Percentiles rank a stretch among this genome's conserved stretches.
These are phyloP conservation scores for Aspergillus tubingensis DNA, from an alignment of 2,329 filamentous ascomycete genomes.

Conservation along the genomic window DNA sequence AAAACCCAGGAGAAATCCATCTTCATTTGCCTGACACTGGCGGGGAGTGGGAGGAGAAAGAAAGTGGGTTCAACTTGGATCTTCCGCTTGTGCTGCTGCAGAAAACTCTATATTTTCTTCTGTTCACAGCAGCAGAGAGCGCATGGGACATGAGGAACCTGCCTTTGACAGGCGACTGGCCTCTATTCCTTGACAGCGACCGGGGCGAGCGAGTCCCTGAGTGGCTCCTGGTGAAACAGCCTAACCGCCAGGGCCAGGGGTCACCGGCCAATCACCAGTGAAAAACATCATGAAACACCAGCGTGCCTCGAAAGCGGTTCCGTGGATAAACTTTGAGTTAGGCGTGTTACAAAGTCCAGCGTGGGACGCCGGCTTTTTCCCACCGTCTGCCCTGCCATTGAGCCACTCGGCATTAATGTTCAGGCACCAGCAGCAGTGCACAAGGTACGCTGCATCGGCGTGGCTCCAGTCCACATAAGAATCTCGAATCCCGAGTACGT, in stretches of 20 bases:
- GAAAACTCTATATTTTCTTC: not conserved
- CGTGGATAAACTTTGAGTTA: not conserved
- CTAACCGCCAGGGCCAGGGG: not conserved
- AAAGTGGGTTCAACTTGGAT: slow-evolving; percentile 10
- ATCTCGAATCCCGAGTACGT: not conserved
- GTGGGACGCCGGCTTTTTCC: not conserved
- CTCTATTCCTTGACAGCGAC: not conserved
- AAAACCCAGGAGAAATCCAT: not conserved
- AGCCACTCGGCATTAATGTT: not conserved
- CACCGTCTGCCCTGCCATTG: not conserved
- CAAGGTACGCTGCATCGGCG: not conserved
- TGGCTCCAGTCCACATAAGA: too few relatives aligned
- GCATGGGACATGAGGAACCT: not conserved
- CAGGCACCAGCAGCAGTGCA: not conserved
- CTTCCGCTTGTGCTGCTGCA: slow-evolving; percentile 4
- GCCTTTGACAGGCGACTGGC: slow-evolving; percentile 4
- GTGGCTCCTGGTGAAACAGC: slow-evolving; percentile 1
- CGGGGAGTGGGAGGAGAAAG: not conserved
- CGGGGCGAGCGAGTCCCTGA: not conserved
- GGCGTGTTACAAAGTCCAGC: not conserved
- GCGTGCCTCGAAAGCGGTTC: not conserved
- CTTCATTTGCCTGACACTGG: slow-evolving; percentile 23
- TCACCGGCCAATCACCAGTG: not conserved
- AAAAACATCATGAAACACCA: slow-evolving; percentile 1
- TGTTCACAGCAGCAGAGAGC: not conserved